Evolutionary conservation across 1,284 basidiomycete species (phyloP), one percentile per base, ranked within the genome.

Genomic region (Pterulicium gracile): DNA sequence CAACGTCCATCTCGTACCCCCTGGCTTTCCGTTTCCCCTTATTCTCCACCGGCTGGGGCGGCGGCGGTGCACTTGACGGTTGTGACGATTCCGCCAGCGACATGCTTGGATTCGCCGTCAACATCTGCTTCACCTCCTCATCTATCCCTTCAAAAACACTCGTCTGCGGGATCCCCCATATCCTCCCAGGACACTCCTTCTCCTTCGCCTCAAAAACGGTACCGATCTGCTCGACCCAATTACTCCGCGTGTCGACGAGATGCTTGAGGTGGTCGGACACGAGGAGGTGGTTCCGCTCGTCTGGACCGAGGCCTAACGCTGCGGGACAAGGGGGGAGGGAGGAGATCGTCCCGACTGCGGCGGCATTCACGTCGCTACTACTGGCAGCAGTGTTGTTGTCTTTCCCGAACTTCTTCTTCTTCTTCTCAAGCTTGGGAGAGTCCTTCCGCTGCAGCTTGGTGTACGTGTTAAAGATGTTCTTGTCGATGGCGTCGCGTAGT

Each of bases 401-500:
- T 10, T 54, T 62, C 5, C 64, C 66, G 24, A 67, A 69, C 62
- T 78, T 85, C 67, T 82, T 84, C 70, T 84, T 86, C 69, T 79
- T 81, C 51, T 59, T 43, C 20, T 43, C 64, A 18, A 69, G 60
- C 58, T 85, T 84, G 3, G 81, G 79, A 2, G 62, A 70, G 47
- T 83, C 79, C 59, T 83, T 81, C 69, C 81, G 83, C 68, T 85
- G 81, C 50, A 87, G 72, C 59, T 84, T 87, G 32, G 74, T 59
- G 55, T 80, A 87, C 18, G 80, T 66, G n/a, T 70, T 72, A 36
- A 70, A 63, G 55, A 95, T 87, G 54, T 81, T 81, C 66, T 81
- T 84, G 67, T 95, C 92, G 40, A 94, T 72, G 3, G 81, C 73
- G 49, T 93, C 90, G 14, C 88, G 77, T 3, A 78, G 61, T 23